Conservation (phyloP, 345 rosid genomes). For the Syzygium aqueum region DNA sequence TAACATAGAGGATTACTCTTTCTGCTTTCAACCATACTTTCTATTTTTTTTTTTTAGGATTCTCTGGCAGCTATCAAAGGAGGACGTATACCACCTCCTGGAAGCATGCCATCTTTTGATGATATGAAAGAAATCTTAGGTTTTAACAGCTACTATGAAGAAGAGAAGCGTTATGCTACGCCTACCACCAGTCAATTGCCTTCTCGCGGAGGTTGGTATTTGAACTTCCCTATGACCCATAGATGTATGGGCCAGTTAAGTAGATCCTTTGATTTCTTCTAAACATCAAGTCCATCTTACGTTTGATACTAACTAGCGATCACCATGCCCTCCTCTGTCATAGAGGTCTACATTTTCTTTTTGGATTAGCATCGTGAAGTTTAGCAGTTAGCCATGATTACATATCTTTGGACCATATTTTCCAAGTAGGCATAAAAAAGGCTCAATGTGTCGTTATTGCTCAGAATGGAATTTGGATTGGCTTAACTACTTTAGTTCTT, state of each 20-base stretch:
- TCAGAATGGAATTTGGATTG: not conserved
- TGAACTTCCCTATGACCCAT: not conserved
- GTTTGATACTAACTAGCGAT: not conserved
- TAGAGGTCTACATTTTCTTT: not conserved
- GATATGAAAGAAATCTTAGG: slow-evolving; percentile 79
- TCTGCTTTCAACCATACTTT: not conserved
- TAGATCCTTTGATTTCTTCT: not conserved
- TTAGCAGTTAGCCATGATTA: not conserved
- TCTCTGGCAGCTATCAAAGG: slow-evolving; percentile 70
- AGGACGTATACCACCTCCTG: slow-evolving; percentile 87
- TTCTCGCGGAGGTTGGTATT: slow-evolving; percentile 46
- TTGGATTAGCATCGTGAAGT: not conserved
- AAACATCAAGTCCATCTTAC: not conserved
- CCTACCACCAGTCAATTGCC: slow-evolving; percentile 13
- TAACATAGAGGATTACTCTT: not conserved
- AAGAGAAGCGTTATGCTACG: slow-evolving; percentile 57
- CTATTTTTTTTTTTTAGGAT: slow-evolving; percentile 36
- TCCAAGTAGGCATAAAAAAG: not conserved
- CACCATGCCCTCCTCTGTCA: not conserved
- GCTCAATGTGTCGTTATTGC: not conserved
- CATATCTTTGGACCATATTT: not conserved
- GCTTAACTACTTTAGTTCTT: not conserved
- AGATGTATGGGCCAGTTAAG: not conserved
- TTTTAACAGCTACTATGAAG: slow-evolving; percentile 62
- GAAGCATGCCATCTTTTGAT: slow-evolving; percentile 78